Conservation (phyloP, 176 grass and related monocot species). For the Dendrocalamus sinicus region DNA sequence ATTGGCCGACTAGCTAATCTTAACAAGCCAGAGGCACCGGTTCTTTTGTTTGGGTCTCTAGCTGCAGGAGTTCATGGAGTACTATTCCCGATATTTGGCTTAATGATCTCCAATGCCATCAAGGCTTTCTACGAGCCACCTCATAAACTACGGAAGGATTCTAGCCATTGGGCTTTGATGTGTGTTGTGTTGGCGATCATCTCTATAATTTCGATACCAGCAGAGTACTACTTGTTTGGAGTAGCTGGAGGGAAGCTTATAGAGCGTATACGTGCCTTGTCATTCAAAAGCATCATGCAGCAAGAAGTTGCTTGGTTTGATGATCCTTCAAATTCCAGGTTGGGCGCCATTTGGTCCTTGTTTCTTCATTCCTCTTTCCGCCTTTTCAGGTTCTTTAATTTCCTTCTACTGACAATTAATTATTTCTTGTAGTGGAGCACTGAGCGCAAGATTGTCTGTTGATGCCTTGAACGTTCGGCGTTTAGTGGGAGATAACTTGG, state of each 20-base stretch:
- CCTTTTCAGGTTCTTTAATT: background rate
- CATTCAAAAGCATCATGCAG: too few relatives aligned
- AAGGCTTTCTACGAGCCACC: constrained; percentile 61
- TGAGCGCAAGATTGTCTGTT: constrained; percentile 66
- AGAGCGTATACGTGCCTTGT: too few relatives aligned
- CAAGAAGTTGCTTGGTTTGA: too few relatives aligned
- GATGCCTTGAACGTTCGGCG: constrained; percentile 48
- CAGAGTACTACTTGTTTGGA: constrained; percentile 43
- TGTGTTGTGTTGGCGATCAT: constrained; percentile 59
- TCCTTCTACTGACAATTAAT: background rate
- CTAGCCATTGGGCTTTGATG: constrained; percentile 78
- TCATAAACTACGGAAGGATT: constrained; percentile 57
- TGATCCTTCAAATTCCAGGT: constrained; percentile 68
- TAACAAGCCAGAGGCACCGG: constrained; percentile 74
- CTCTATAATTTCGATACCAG: constrained; percentile 51
- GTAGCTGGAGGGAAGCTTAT: too few relatives aligned
- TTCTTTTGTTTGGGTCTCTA: constrained; percentile 66
- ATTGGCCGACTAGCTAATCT: constrained; percentile 59
- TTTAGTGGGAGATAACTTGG: constrained; percentile 41
- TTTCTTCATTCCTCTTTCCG: background rate
- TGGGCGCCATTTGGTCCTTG: background rate
- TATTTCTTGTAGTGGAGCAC: constrained; percentile 58
- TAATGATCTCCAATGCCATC: constrained; percentile 61
- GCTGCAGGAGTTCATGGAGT: constrained; percentile 73
- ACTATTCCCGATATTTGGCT: constrained; percentile 72